A percentile compares a stretch with the other conserved stretches of the same genome.
phyloP scores from a whole-genome alignment of 1,284 basidiomycete species.

The Trichosporon inkin region DNA sequence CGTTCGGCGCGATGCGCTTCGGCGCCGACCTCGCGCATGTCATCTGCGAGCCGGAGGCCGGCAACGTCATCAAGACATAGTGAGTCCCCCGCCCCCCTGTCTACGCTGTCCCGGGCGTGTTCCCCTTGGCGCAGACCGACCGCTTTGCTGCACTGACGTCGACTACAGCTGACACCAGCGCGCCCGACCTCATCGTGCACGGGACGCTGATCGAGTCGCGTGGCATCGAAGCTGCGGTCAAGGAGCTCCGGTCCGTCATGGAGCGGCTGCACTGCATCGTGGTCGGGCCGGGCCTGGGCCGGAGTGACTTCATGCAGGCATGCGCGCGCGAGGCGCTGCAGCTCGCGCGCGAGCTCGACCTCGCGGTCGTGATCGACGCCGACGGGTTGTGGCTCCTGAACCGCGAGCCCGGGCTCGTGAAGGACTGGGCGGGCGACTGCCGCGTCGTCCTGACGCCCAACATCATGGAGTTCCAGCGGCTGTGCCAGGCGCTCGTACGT shows the following conservation, averaged over 20 bases:
- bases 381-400: constrained; percentile 58
- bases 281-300: constrained; percentile 86
- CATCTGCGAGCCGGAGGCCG: constrained; percentile 87
- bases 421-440: constrained; percentile 55
- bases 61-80: constrained; percentile 90
- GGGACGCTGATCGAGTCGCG: constrained; percentile 62
- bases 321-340: constrained; percentile 56
- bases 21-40: constrained; percentile 94
- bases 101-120: no score
- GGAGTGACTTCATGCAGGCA: constrained; percentile 82
- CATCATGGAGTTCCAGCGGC: constrained; percentile 83
- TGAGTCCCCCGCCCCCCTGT: constrained; percentile 19
- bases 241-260: constrained; percentile 64
- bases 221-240: constrained; percentile 31
- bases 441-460: constrained; percentile 74
- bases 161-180: constrained; percentile 30
- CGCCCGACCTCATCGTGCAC: constrained; percentile 88
- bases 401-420: constrained; percentile 64
- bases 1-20: constrained; percentile 78
- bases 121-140: no score
- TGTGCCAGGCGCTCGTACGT: constrained; percentile 69
- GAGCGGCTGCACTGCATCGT: constrained; percentile 85
- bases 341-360: constrained; percentile 57
- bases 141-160: no score
- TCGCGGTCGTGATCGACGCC: constrained; percentile 90